Percentiles rank a stretch among this genome's conserved stretches.
Evolutionary conservation across 2,329 filamentous ascomycete species (phyloP).

Genomic region (Penicillium sp.): DNA sequence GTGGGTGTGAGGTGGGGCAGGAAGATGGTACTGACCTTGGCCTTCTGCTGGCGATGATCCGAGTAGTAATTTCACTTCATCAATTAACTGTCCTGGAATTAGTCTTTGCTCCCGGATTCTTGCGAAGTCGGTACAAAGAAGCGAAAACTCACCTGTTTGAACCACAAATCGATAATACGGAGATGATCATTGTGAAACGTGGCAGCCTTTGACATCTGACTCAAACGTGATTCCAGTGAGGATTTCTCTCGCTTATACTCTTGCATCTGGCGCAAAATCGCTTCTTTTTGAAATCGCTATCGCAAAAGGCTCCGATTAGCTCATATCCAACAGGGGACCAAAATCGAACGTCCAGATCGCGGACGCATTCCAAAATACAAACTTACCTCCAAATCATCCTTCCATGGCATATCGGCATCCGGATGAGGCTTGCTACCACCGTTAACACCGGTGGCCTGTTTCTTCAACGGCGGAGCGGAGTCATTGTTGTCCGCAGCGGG

Average conservation of each 20-base stretch:
- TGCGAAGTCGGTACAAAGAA: background rate
- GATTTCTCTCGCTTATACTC: constrained; percentile 92
- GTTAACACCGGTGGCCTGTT: constrained; percentile 76
- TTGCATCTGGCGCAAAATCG: constrained; percentile 94
- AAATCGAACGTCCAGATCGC: background rate
- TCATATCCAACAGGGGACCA: constrained; percentile 27
- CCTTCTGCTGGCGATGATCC: constrained; percentile 30
- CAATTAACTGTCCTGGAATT: constrained; percentile 39
- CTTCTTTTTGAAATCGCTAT: constrained; percentile 90
- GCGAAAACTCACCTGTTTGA: constrained; percentile 70
- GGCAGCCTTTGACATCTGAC: constrained; percentile 74
- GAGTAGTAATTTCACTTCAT: constrained; percentile 48
- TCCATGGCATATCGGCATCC: constrained; percentile 68
- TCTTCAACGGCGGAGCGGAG: constrained; percentile 83
- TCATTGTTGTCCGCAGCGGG: constrained; percentile 81
- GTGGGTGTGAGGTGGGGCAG: background rate
- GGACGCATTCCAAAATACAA: background rate
- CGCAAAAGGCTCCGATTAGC: constrained; percentile 28
- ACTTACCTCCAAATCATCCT: constrained; percentile 73
- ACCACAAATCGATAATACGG: constrained; percentile 88
- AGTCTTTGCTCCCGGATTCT: constrained; percentile 8
- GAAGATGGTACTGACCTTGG: constrained; percentile 29
- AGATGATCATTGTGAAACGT: constrained; percentile 90
- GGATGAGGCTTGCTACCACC: constrained; percentile 65
- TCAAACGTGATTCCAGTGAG: constrained; percentile 75